Base-by-base conservation (phyloP, 495 filamentous ascomycete genomes). In the Annulohypoxylon maeteangense region DNA sequence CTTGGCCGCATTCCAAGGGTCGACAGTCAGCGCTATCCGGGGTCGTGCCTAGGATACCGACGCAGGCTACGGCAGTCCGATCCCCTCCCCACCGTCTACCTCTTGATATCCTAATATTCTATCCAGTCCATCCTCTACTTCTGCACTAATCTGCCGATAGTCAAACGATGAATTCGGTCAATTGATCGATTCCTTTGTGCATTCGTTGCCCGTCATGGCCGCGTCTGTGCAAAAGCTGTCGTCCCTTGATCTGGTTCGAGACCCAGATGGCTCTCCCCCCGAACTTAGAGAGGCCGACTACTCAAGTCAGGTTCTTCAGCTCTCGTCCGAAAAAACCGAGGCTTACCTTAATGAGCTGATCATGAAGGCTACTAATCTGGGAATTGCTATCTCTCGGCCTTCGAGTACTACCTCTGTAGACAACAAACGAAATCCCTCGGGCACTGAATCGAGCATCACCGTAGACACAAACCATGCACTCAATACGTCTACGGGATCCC, bases 271-370 rank as follows among this genome's bases (percentile, higher is more conserved):
- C 12, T 45, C n/a, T 36, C 63, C 62, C 29, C 79, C 81, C 56
- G 81, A 85, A 62, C 77, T 83, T 31, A 65, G 58, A 75, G 81
- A 82, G 32, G 73, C 74, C 61, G 79, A 78, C 18, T 87, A 86
- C 66, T 51, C 74, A 27, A 69, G 58, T 27, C 79, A 85, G 67
- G 85, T 87, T 40, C 63, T 87, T 25, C 79, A 74, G 31, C 72
- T 79, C 7, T 60, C 79, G n/a, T 53, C 57, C 53, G 78, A 74
- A 34, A 62, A 66, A 18, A 77, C 81, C 40, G 83, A 85, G 63
- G 78, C 66, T 7, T 76, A 82, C 10, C 51, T 83, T 23, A 77
- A 86, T 50, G 57, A 76, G 42, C 70, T 86, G 34, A 57, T 74
- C 7, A 65, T 67, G 34, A 82, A 80, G 67, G 85, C 84, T 2